Conservation (phyloP, 1,139 yeast genomes). For the Debaryomyces coudertii region DNA sequence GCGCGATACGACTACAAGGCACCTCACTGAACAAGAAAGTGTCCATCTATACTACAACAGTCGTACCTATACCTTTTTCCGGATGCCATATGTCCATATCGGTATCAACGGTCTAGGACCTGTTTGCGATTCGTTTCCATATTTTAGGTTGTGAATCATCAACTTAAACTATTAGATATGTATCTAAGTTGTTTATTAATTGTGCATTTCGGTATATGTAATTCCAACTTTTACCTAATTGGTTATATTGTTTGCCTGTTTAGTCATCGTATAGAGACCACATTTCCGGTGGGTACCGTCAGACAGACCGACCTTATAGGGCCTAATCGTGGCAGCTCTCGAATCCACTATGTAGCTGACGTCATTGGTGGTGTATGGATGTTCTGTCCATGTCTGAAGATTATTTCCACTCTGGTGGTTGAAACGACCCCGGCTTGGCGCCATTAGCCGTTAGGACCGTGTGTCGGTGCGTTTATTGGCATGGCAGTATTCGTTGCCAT, state of each 20-base stretch:
- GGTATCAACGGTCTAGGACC: neutral
- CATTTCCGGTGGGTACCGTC: neutral
- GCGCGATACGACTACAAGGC: no score
- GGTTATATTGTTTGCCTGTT: neutral
- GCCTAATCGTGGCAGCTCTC: neutral
- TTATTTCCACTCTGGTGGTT: neutral
- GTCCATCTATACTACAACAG: neutral
- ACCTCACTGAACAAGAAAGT: no score
- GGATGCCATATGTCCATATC: neutral
- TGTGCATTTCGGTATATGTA: conserved; percentile 3
- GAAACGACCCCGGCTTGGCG: neutral
- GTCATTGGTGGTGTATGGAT: neutral
- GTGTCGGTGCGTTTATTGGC: neutral
- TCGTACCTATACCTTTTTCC: neutral
- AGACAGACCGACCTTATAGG: neutral
- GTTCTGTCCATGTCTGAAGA: neutral
- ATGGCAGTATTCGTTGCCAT: conserved; percentile 1
- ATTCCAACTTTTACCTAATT: neutral
- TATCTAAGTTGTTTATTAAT: neutral
- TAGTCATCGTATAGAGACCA: neutral
- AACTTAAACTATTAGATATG: neutral
- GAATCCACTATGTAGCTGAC: neutral
- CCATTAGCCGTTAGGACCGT: neutral
- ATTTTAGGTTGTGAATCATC: neutral
- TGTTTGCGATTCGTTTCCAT: neutral